Base-by-base conservation (phyloP, 805 yeast genomes). In the Zygosaccharomyces bisporus region DNA sequence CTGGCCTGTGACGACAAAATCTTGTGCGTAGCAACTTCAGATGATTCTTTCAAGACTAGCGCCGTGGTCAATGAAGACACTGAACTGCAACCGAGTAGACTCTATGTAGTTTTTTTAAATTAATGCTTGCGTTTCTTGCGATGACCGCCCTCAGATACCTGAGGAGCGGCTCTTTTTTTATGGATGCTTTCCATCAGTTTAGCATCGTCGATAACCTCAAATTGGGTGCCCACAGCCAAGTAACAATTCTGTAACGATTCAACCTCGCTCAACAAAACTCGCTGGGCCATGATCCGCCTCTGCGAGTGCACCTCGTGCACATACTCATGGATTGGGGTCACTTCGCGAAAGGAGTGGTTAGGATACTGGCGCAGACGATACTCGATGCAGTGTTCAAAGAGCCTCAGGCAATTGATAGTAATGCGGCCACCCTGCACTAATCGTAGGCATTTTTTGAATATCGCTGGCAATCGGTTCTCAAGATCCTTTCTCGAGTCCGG, bases 361-460 rank as follows among this genome's bases (percentile, higher is more conserved):
- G 86, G 82, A 49, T 84, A 85, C 40, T 77, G 72, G 4, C 46
- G 43, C n/a, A 68, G 41, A 37, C 72, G 63, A 6, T 56, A 39
- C 2, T 52, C 55, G 2, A 68, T 39, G 6, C 55, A 43, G n/a
- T 41, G 43, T 24, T 63, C 56, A 59, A 67, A 59, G 1, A 67
- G 16, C 1, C 64, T 8, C 31, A 50, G 42, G 18, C 67, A 56
- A 1, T 45, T 50, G 19, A 58, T 56, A 2, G 87, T 81, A 21
- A 81, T 58, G 43, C 70, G 72, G 3, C 68, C 68, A 12, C 72
- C 55, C 49, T 80, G 84, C 12, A 81, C 64, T 43, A 83, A 61
- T 54, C 83, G 88, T 49, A 76, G 73, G 50, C 82, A 75, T 54
- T 83, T 83, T 48, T 78, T 74, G 37, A 76, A 69, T 2, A 76